Evolutionary conservation across 1,139 yeast genomes (phyloP), one percentile per base, ranked within the genome.

Genomic region (Scheffersomyces parashehatae): DNA sequence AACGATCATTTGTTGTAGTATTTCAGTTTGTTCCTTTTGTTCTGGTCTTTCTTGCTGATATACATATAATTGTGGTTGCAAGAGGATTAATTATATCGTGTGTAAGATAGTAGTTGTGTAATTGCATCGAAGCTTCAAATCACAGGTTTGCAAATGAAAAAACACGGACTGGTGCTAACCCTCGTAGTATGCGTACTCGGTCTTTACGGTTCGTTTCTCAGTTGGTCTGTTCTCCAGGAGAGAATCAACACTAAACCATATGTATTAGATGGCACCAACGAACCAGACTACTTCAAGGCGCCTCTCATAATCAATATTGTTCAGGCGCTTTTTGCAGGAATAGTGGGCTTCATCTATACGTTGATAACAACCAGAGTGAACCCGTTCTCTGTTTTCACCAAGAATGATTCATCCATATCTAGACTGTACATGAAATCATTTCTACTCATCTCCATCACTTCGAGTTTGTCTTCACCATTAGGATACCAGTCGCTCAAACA

Each of bases 181-280:
- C 68, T 85, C 33, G 51, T 75, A 0, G 50, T 78, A 8, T 86
- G 91, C 55, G 82, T 86, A 0, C 53, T 67, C 1, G 96, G 97
- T 0, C 86, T 93, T 37, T 93, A 91, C 58, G 82, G 81, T 1
- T 84, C 96, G 33, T 93, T 93, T 57, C 67, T 93, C 31, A 77
- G 93, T 2, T 93, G 99, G 99, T 91, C 96, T 0, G 76, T 88
- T 31, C 76, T 91, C 12, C 98, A 93, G 59, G 99, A 93, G 62
- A 82, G 95, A 41, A 82, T 93, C 52, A 80, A 90, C 28, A 83
- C 95, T 3, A 85, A 84, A 39, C 82, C 88, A 4, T 90, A 90
- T 64, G 90, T 88, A 1, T 51, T 51, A 8, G 53, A 58, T 36
- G 51, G 55, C 37, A 37, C 49, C 10, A 69, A 75, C 5, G 78